These are phyloP conservation scores for Euphorbia corollata DNA, from an alignment of 441 rosid genomes.

Conservation along the genomic window DNA sequence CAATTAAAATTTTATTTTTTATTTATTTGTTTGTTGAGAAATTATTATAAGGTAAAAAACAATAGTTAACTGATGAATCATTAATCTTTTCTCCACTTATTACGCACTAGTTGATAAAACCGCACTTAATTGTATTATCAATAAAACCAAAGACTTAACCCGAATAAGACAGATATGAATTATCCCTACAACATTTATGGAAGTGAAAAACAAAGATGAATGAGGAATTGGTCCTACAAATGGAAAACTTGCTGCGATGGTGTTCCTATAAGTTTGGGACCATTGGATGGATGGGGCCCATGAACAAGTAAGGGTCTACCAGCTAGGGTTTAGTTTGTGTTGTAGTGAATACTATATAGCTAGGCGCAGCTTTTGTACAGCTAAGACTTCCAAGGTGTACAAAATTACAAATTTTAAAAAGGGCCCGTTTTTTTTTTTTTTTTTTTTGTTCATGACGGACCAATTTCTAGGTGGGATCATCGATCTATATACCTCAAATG, in stretches of 20 bases:
- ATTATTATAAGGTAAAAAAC: neutral
- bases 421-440: neutral
- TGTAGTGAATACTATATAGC: constrained; percentile 11
- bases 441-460: constrained; percentile 1
- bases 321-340: constrained; percentile 18
- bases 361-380: constrained; percentile 27
- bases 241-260: constrained; percentile 7
- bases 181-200: neutral
- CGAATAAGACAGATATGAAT: neutral
- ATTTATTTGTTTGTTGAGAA: neutral
- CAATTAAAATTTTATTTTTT: neutral
- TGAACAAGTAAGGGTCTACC: constrained; percentile 19
- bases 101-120: neutral
- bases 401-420: neutral
- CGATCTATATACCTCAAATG: neutral
- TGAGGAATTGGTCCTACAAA: constrained; percentile 12
- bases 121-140: neutral
- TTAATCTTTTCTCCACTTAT: neutral
- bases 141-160: neutral
- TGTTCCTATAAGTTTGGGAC: constrained; percentile 33
- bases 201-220: neutral
- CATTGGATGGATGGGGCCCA: constrained; percentile 25
- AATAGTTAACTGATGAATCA: neutral
- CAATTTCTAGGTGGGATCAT: constrained; percentile 7
- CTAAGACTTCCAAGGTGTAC: constrained; percentile 30